Evolutionary conservation across 495 filamentous ascomycete species (phyloP), one percentile per base, ranked within the genome.

Genomic region (Collariella sp.): DNA sequence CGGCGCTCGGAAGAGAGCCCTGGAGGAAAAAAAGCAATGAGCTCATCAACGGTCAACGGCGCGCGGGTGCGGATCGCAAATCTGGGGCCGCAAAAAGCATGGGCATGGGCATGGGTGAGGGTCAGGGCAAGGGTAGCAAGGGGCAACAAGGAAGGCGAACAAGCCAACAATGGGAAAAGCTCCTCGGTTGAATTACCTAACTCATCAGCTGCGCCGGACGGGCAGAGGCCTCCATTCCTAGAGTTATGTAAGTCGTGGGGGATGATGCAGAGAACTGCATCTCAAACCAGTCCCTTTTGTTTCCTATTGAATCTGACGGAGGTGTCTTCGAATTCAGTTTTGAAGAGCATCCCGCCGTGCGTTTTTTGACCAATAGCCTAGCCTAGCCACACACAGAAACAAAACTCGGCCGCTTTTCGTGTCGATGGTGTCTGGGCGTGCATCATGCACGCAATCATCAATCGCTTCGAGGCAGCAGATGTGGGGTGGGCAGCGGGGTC

Each of bases 381-480:
- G n/a, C n/a, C n/a, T n/a, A n/a, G n/a, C n/a, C n/a, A n/a, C n/a
- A n/a, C n/a, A n/a, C n/a, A n/a, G n/a, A n/a, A n/a, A n/a, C n/a
- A n/a, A n/a, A n/a, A n/a, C n/a, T n/a, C n/a, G n/a, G n/a, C n/a
- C n/a, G n/a, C n/a, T n/a, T n/a, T n/a, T n/a, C n/a, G n/a, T n/a
- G n/a, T 11, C 44, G 15, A 29, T 29, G 33, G 11, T 49, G 58
- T 57, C 54, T 61, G 58, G 54, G 54, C 43, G 58, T 57, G 46
- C 58, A 57, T 50, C 18, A 54, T 61, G 58, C 58, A 57, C 46
- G 53, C 54, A 56, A 56, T 56, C 38, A 35, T 7, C 15, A 4
- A 9, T 9, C 26, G 26, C 26, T 31, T 31, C 26, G 26, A 31
- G 5, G 26, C 52, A 39, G 29, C 15, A 47, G 9, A n/a, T n/a